Conservation (phyloP, 352 stramenopile genomes). For the Nannochloropsis limnetica region DNA sequence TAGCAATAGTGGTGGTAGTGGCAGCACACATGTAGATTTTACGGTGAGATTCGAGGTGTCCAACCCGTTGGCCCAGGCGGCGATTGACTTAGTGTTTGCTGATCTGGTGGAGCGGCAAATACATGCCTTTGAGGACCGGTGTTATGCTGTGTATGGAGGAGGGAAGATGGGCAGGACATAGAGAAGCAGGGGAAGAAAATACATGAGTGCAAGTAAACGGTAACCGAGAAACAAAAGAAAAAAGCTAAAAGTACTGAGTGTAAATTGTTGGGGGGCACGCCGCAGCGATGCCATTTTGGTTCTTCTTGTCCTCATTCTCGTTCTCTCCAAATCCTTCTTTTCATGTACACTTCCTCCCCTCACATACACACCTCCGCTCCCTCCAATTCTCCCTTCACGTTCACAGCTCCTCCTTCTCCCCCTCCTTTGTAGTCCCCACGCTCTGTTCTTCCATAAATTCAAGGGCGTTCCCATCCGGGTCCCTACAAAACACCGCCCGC, state of each 20-base stretch:
- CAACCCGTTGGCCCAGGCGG: conserved; percentile 1
- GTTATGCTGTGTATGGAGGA: conserved; percentile 8
- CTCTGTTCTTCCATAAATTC: conserved; percentile 48
- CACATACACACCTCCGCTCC: background rate
- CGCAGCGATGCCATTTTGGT: background rate
- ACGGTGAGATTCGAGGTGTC: background rate
- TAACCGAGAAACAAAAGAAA: background rate
- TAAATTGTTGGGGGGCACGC: background rate
- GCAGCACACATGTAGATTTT: background rate
- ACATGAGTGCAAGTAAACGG: background rate
- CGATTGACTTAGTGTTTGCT: background rate
- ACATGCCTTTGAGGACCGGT: background rate
- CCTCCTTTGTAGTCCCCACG: background rate
- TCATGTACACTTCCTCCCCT: background rate
- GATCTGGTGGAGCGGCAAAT: conserved; percentile 17
- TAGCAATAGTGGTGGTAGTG: background rate
- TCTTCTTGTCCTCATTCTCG: no score
- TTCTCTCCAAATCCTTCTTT: background rate
- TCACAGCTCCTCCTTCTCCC: conserved; percentile 24
- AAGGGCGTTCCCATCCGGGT: conserved; percentile 51
- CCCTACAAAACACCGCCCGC: conserved; percentile 50
- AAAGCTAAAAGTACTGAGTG: background rate
- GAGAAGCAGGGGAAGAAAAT: background rate
- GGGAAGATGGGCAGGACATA: conserved; percentile 13
- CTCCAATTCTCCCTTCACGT: background rate